phyloP scores from a whole-genome alignment of 192 early-diverging fungal species.

The Phycomyces blakesleeanus region DNA sequence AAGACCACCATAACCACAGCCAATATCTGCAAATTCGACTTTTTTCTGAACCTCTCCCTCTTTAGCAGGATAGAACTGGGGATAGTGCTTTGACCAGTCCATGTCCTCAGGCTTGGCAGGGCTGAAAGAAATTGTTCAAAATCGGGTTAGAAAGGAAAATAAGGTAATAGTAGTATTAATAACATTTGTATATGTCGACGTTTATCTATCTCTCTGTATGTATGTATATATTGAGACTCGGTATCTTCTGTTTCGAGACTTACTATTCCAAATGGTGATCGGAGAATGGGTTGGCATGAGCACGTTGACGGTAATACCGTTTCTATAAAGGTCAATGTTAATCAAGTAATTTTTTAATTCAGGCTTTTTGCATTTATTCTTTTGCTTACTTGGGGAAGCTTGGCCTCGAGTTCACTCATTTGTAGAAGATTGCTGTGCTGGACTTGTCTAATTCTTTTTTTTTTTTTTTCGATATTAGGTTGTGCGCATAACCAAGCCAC shows the following conservation, averaged over 20 bases:
- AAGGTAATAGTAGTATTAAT: neutral
- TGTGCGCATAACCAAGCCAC: no score
- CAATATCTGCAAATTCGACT: constrained; percentile 97
- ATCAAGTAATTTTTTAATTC: neutral
- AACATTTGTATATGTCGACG: no score
- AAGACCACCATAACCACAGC: constrained; percentile 96
- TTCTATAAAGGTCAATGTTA: constrained; percentile 50
- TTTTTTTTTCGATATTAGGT: no score
- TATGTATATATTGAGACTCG: neutral
- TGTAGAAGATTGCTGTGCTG: neutral
- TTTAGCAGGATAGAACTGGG: constrained; percentile 52
- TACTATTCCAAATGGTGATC: constrained; percentile 93
- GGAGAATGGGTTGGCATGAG: constrained; percentile 96
- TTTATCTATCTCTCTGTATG: no score
- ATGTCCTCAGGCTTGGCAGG: constrained; percentile 73
- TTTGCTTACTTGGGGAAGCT: constrained; percentile 24
- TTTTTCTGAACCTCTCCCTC: constrained; percentile 38
- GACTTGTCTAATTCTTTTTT: no score
- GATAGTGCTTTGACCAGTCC: constrained; percentile 91
- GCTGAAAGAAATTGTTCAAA: constrained; percentile 33
- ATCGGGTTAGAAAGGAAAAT: neutral
- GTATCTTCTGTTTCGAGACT: constrained; percentile 16
- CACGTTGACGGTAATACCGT: constrained; percentile 81
- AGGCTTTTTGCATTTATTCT: neutral
- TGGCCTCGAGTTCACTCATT: constrained; percentile 23